Percentiles rank a stretch among this genome's conserved stretches.
phyloP scores from a whole-genome alignment of 257 asterid species.

The Nyctanthes arbortristis region DNA sequence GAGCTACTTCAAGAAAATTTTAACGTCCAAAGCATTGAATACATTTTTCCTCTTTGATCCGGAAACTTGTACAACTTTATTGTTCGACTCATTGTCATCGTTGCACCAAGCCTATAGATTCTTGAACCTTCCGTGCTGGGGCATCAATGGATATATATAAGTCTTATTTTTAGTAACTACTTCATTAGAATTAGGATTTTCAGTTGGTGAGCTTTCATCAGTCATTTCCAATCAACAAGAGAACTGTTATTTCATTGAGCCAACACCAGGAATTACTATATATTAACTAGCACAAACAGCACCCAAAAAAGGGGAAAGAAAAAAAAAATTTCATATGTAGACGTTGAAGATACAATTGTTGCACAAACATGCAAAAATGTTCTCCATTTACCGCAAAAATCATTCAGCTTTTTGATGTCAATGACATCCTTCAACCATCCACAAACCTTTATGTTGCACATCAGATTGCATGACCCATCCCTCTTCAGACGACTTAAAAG shows the following conservation, averaged over 20 bases:
- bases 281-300: neutral
- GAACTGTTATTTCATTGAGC: slow-evolving; percentile 2
- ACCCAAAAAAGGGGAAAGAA: too few species aligned
- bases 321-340: too few species aligned
- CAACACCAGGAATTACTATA: neutral
- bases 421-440: neutral
- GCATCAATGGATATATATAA: slow-evolving; percentile 27
- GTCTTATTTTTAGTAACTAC: slow-evolving; percentile 21
- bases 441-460: too few species aligned
- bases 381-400: neutral
- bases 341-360: neutral
- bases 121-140: slow-evolving; percentile 27
- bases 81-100: slow-evolving; percentile 43
- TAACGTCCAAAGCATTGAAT: slow-evolving; percentile 37
- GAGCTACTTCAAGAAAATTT: slow-evolving; percentile 35
- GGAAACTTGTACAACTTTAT: slow-evolving; percentile 36
- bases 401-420: neutral
- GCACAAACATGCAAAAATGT: too few species aligned
- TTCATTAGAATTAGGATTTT: too few species aligned
- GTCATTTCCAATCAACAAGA: slow-evolving; percentile 23
- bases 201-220: slow-evolving; percentile 16
- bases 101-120: slow-evolving; percentile 36
- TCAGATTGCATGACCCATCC: too few species aligned
- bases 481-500: too few species aligned
- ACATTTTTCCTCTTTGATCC: slow-evolving; percentile 35